phyloP scores from a whole-genome alignment of 208 protist genomes.

The Endotrypanum monterogeii region DNA sequence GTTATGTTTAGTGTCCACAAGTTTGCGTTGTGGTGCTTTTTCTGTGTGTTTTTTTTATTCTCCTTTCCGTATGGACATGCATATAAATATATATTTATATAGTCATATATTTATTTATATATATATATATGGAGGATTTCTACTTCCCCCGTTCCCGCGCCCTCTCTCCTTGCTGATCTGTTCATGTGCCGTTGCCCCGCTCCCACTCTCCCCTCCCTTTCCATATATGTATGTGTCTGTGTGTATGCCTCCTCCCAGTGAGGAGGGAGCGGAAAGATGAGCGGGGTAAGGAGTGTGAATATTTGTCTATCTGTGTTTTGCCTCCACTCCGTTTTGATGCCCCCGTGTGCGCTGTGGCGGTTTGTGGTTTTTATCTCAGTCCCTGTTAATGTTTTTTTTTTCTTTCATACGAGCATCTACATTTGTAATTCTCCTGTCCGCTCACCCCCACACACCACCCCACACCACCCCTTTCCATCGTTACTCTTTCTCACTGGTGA shows the following conservation, averaged over 20 bases:
- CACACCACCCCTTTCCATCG: too few species aligned
- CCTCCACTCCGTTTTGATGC: background rate
- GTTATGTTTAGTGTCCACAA: background rate
- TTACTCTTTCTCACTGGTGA: too few species aligned
- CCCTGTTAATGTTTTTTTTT: background rate
- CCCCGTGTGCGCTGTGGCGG: background rate
- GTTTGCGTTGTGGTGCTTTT: background rate
- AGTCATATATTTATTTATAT: too few species aligned
- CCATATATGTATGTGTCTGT: background rate
- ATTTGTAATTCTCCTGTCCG: too few species aligned
- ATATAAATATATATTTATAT: too few species aligned
- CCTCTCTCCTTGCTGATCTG: background rate
- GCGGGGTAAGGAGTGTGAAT: background rate
- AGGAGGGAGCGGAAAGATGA: background rate
- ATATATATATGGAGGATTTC: background rate
- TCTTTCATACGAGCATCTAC: background rate
- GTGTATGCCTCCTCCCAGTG: background rate
- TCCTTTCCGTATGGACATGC: background rate
- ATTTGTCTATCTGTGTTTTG: background rate
- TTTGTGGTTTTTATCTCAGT: background rate
- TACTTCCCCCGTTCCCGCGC: background rate
- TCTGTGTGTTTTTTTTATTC: background rate
- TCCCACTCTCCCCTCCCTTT: background rate
- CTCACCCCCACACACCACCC: too few species aligned
- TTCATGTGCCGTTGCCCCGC: background rate